Evolutionary conservation across 2,329 filamentous ascomycete species (phyloP).

Genomic region (Colletotrichum sansevieriae): DNA sequence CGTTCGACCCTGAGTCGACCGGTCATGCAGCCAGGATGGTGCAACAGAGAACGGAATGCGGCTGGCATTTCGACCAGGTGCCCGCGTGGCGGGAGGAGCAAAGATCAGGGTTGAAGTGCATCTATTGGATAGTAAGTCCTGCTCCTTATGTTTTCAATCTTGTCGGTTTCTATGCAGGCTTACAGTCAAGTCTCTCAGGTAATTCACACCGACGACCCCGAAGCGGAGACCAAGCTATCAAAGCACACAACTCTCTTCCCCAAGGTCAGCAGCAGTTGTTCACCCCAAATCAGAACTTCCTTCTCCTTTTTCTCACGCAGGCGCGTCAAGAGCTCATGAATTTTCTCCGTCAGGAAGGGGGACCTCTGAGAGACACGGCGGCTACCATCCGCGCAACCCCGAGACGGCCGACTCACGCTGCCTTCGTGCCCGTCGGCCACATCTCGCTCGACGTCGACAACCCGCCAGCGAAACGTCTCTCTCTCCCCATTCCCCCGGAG

Average conservation of each 20-base stretch:
- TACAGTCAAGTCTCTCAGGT: slow-evolving; percentile 31
- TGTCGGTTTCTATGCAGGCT: not conserved
- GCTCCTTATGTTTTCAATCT: rapidly evolving
- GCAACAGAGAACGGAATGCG: slow-evolving; percentile 45
- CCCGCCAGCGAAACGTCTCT: slow-evolving; percentile 18
- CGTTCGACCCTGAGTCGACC: slow-evolving; percentile 46
- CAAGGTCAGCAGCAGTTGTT: not conserved
- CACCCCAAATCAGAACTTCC: no score
- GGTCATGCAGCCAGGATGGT: slow-evolving; percentile 44
- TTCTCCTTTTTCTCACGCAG: no score
- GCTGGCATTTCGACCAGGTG: slow-evolving; percentile 45
- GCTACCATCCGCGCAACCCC: slow-evolving; percentile 25
- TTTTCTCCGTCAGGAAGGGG: slow-evolving; percentile 26
- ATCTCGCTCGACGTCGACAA: slow-evolving; percentile 47
- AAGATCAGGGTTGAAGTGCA: slow-evolving; percentile 40
- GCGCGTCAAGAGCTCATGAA: no score
- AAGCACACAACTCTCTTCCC: slow-evolving; percentile 44
- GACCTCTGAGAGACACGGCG: slow-evolving; percentile 41
- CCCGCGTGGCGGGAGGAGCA: slow-evolving; percentile 44
- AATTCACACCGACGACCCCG: slow-evolving; percentile 32
- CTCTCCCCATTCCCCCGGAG: slow-evolving; percentile 42
- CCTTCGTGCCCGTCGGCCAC: slow-evolving; percentile 50
- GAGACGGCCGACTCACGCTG: slow-evolving; percentile 12
- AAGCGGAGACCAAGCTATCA: slow-evolving; percentile 40
- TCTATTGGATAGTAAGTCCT: slow-evolving; percentile 43